These are phyloP conservation scores for Jaltomata sinuosa DNA, from an alignment of 257 asterid species.

Conservation along the genomic window DNA sequence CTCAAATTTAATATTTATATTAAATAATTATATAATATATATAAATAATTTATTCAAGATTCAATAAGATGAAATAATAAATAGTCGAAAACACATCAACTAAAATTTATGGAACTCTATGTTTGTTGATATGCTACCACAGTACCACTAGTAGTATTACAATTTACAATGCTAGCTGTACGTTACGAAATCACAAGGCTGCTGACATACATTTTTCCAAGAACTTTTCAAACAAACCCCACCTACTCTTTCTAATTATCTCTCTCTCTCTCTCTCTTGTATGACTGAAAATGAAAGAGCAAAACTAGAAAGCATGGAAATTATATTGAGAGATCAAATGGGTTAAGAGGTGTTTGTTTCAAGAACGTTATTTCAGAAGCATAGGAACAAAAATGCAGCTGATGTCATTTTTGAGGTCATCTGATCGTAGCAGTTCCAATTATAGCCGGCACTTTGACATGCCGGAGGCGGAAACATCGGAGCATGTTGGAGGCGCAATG, in stretches of 20 bases:
- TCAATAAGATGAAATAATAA: no score
- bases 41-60: not conserved
- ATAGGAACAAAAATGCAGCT: not conserved
- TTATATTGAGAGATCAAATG: constrained; percentile 17
- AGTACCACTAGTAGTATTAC: not conserved
- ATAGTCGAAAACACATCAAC: no score
- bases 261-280: not conserved
- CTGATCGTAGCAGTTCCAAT: constrained; percentile 36
- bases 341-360: constrained; percentile 36
- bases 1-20: not conserved
- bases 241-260: constrained; percentile 15
- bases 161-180: not conserved
- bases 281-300: constrained; percentile 7
- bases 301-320: constrained; percentile 21
- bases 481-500: constrained; percentile 54
- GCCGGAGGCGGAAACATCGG: constrained; percentile 26
- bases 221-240: constrained; percentile 13
- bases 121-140: no score
- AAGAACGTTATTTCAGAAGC: not conserved
- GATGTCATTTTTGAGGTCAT: constrained; percentile 18
- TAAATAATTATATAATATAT: no score
- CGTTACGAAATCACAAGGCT: not conserved
- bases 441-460: constrained; percentile 38
- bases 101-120: no score
- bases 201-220: not conserved